These are phyloP conservation scores for Penicillium cinerascens DNA, from an alignment of 495 filamentous ascomycete genomes.

Conservation along the genomic window DNA sequence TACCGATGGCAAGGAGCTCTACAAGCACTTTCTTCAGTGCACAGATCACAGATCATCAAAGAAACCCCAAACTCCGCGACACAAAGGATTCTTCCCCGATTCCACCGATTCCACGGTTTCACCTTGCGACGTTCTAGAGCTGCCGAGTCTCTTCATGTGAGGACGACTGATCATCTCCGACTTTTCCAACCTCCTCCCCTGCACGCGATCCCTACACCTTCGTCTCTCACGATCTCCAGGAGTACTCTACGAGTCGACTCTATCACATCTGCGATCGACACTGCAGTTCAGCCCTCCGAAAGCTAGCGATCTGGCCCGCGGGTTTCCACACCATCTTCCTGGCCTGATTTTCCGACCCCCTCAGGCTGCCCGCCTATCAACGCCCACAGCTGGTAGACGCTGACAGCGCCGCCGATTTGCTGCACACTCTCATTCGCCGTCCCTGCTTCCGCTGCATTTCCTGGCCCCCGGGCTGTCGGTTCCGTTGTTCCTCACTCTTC, in stretches of 20 bases:
- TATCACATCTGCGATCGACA: conserved; percentile 9
- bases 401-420: conserved; percentile 14
- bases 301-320: conserved; percentile 24
- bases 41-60: background rate
- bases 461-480: conserved; percentile 19
- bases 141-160: background rate
- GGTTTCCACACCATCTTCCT: conserved; percentile 7
- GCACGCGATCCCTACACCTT: background rate
- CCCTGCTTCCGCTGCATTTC: conserved; percentile 7
- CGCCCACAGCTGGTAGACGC: conserved; percentile 5
- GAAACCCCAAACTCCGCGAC: background rate
- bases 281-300: conserved; percentile 10
- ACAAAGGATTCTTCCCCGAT: conserved; percentile 7
- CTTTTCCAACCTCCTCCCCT: conserved; percentile 4
- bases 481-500: conserved; percentile 3
- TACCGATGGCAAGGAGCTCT: background rate
- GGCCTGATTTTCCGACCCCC: conserved; percentile 2
- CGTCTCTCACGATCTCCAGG: background rate
- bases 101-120: conserved; percentile 8
- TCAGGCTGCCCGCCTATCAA: conserved; percentile 18
- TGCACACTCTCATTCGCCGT: conserved; percentile 20
- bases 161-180: background rate
- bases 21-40: too few species aligned
- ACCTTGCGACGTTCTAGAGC: background rate
- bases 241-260: background rate